Evolutionary conservation across 2,329 filamentous ascomycete species (phyloP).

Genomic region (Aspergillus phoenicis): DNA sequence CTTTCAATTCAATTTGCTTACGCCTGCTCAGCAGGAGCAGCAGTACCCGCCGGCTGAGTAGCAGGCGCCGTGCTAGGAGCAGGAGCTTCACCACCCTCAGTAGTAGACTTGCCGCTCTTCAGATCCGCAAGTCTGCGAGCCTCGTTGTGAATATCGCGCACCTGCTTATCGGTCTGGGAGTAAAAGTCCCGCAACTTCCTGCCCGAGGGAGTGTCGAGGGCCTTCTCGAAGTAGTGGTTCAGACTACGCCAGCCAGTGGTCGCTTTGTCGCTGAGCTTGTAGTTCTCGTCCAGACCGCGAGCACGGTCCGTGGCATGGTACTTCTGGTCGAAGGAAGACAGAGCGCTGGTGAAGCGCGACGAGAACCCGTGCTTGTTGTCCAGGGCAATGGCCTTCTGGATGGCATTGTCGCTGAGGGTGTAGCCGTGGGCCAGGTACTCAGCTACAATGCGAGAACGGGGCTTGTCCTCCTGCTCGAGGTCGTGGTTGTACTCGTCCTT

Average conservation of each 20-base stretch:
- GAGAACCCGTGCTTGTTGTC: slow-evolving; percentile 89
- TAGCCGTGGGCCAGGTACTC: slow-evolving; percentile 98
- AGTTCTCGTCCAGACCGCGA: slow-evolving; percentile 78
- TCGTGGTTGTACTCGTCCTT: slow-evolving; percentile 63
- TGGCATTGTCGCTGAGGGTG: slow-evolving; percentile 72
- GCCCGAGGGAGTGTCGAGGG: slow-evolving; percentile 80
- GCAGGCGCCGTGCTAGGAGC: slow-evolving; percentile 25
- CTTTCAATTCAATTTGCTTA: slow-evolving; percentile 15
- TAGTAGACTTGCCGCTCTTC: slow-evolving; percentile 62
- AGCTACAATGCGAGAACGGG: slow-evolving; percentile 85
- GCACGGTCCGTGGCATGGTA: slow-evolving; percentile 87
- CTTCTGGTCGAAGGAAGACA: slow-evolving; percentile 78
- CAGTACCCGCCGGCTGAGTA: slow-evolving; percentile 27
- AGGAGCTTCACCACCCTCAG: slow-evolving; percentile 39
- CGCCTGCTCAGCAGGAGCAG: slow-evolving; percentile 32
- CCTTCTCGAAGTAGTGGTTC: slow-evolving; percentile 92
- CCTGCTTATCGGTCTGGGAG: slow-evolving; percentile 79
- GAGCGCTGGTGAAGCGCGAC: slow-evolving; percentile 72
- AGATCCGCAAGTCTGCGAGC: slow-evolving; percentile 84
- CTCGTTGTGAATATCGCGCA: slow-evolving; percentile 90
- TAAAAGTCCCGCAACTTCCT: slow-evolving; percentile 89
- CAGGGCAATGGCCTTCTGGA: slow-evolving; percentile 81
- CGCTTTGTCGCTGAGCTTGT: slow-evolving; percentile 76
- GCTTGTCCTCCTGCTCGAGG: slow-evolving; percentile 95
- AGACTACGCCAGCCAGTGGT: slow-evolving; percentile 68